Conservation (phyloP, 495 filamentous ascomycete genomes). For the Penicillium crystallinum region DNA sequence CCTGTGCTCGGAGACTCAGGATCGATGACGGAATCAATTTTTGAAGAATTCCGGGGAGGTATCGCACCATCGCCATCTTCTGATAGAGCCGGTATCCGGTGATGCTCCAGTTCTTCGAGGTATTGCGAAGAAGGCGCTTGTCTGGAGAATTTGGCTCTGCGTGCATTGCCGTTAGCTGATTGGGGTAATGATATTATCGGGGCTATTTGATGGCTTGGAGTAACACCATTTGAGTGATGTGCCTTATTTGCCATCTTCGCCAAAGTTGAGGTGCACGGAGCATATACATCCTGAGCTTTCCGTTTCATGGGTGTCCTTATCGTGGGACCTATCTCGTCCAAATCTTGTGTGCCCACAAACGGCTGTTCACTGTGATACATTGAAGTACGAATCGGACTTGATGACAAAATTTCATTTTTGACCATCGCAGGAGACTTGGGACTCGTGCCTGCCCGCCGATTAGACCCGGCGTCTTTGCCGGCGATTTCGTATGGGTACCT, state of each 20-base stretch:
- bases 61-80: conserved; percentile 39
- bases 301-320: conserved; percentile 60
- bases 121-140: conserved; percentile 7
- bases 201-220: not conserved
- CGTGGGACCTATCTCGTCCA: conserved; percentile 61
- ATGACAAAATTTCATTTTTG: conserved; percentile 32
- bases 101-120: conserved; percentile 9
- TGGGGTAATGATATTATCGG: conserved; percentile 15
- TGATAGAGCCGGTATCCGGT: conserved; percentile 26
- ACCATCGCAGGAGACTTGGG: conserved; percentile 16
- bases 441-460: not conserved
- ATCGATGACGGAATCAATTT: not conserved
- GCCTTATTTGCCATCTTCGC: not conserved
- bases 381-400: conserved; percentile 33
- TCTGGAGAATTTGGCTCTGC: not conserved
- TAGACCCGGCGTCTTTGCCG: not conserved
- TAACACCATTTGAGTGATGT: not conserved
- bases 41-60: not conserved
- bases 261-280: not conserved
- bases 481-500: conserved; percentile 2
- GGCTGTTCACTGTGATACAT: conserved; percentile 2
- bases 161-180: conserved; percentile 20
- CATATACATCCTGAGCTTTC: conserved; percentile 29
- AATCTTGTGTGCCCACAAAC: conserved; percentile 56
- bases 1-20: not conserved